phyloP scores from a whole-genome alignment of 495 filamentous ascomycete genomes.

The Hypomontagnella submonticulosa region DNA sequence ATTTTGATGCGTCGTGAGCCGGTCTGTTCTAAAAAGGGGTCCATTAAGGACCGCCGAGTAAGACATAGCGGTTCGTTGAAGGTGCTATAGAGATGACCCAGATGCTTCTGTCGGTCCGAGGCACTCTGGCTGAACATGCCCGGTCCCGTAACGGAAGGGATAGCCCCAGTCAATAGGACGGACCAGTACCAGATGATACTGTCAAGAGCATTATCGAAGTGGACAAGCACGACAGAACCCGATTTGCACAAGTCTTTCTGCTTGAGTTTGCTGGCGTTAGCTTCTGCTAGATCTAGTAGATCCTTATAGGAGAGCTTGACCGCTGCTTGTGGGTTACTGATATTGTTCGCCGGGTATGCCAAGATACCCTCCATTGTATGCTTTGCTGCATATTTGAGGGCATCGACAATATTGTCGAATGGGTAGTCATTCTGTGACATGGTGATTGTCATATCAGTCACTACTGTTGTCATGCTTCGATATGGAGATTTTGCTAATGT shows the following conservation, averaged over 20 bases:
- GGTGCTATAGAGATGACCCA: conserved; percentile 34
- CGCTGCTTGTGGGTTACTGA: conserved; percentile 9
- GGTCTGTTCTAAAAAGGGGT: conserved; percentile 6
- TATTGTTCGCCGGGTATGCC: conserved; percentile 15
- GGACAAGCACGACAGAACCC: conserved; percentile 46
- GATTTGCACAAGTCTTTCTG: conserved; percentile 19
- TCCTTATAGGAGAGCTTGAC: conserved; percentile 13
- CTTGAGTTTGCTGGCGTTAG: conserved; percentile 16
- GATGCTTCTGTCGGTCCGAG: conserved; percentile 45
- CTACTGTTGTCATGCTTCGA: neutral
- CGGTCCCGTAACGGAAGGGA: conserved; percentile 54
- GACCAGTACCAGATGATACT: conserved; percentile 60
- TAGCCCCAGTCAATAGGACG: conserved; percentile 50
- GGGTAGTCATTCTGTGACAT: conserved; percentile 14
- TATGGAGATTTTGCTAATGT: too few relatives aligned
- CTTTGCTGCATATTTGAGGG: conserved; percentile 20
- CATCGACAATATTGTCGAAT: conserved; percentile 21
- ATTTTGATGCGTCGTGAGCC: neutral
- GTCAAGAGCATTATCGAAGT: conserved; percentile 53
- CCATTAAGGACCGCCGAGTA: conserved; percentile 5
- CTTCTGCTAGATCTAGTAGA: conserved; percentile 15
- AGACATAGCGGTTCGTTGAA: conserved; percentile 23
- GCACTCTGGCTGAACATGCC: conserved; percentile 46
- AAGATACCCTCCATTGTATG: conserved; percentile 18
- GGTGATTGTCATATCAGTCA: neutral